Conservation (phyloP, 2,329 filamentous ascomycete genomes). For the Fusarium nodosum region DNA sequence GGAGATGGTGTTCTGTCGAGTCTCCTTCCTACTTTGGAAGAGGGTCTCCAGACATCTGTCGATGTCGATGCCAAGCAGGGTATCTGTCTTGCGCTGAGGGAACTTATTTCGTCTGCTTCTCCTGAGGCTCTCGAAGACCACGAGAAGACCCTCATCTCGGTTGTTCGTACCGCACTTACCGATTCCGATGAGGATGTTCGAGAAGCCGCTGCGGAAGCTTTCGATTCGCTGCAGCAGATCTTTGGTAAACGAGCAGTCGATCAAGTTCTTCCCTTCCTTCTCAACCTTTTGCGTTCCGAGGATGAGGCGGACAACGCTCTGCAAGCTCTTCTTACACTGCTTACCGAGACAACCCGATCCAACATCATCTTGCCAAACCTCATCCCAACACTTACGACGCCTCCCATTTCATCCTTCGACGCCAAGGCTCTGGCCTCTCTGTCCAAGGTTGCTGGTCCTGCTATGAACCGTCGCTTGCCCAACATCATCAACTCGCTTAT, state of each 20-base stretch:
- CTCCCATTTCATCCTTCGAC: slow-evolving; percentile 94
- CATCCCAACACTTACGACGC: slow-evolving; percentile 89
- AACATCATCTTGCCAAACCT: slow-evolving; percentile 98
- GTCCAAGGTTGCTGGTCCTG: slow-evolving; percentile 88
- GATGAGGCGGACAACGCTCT: slow-evolving; percentile 92
- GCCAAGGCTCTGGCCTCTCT: slow-evolving; percentile 93
- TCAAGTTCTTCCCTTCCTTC: slow-evolving; percentile 91
- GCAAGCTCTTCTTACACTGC: slow-evolving; percentile 89
- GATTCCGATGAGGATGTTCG: slow-evolving; percentile 91
- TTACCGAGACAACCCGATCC: slow-evolving; percentile 92
- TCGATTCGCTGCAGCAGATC: slow-evolving; percentile 93
- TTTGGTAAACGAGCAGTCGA: slow-evolving; percentile 95
- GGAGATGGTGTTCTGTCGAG: slow-evolving; percentile 92
- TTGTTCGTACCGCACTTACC: slow-evolving; percentile 91
- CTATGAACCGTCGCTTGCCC: slow-evolving; percentile 91
- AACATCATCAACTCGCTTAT: slow-evolving; percentile 93
- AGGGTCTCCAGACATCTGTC: slow-evolving; percentile 87
- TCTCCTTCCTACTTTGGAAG: slow-evolving; percentile 90
- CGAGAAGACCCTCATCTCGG: slow-evolving; percentile 93
- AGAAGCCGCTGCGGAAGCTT: slow-evolving; percentile 96
- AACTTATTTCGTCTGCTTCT: slow-evolving; percentile 90
- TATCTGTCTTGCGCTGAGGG: slow-evolving; percentile 95
- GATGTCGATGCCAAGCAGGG: slow-evolving; percentile 96
- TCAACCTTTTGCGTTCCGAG: slow-evolving; percentile 88
- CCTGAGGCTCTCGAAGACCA: slow-evolving; percentile 92